Evolutionary conservation across 768 basidiomycete genomes (phyloP), one percentile per base, ranked within the genome.

Genomic region (Mycena rebaudengoi): DNA sequence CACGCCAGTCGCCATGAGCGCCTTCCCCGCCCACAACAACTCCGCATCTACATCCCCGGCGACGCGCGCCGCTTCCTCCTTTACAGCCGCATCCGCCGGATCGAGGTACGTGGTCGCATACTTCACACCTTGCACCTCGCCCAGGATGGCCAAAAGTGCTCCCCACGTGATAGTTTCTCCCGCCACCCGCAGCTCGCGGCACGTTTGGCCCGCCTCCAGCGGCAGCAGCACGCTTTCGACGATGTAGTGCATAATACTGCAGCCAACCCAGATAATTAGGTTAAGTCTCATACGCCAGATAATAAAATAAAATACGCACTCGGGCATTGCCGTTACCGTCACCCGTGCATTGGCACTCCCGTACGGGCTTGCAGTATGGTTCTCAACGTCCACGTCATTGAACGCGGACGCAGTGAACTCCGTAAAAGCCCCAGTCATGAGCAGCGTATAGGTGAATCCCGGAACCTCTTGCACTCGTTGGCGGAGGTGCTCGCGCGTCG

Each of bases 291-390:
- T n/a, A n/a, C n/a, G n/a, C n/a, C n/a, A n/a, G n/a, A n/a, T n/a
- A n/a, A n/a, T n/a, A n/a, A n/a, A n/a, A n/a, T n/a, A n/a, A 28
- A 40, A n/a, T 41, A 56, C 54, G 20, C 25, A 56, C 54, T 56
- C 54, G 1, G 54, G 41, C 41, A 56, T 12, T 5, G 54, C 29
- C 8, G 54, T 56, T 13, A 56, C 54, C 4, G 8, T 56, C 4
- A 56, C 25, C 43, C 21, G 23, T 43, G 54, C 54, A 32, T 56
- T 32, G 30, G 54, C 16, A 29, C 4, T 13, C 7, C 54, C 54
- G 29, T 56, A 56, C 43, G 54, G 26, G 28, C 29, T 16, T 41
- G 53, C 53, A n/a, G 53, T 54, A 23, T 54, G 53, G 2, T 54
- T 56, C 43, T 56, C 44, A 18, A 35, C 7, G 12, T 56, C 54